Evolutionary conservation across 768 basidiomycete genomes (phyloP).

Genomic region (Gloeophyllum trabeum): DNA sequence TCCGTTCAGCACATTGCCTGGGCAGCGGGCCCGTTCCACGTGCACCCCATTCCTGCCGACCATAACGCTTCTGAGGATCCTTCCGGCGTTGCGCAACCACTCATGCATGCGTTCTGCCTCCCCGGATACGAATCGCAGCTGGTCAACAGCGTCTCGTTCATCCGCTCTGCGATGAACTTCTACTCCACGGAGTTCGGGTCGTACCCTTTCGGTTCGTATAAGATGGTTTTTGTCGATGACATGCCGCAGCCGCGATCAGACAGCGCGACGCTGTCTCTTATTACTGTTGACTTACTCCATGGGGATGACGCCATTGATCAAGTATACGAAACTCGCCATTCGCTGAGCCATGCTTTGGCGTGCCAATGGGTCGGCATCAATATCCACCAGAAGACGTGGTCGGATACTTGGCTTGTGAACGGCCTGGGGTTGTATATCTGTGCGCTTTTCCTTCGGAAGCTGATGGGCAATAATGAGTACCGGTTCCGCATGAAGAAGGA

Average conservation of each 20-base stretch:
- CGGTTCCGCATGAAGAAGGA: conserved; percentile 92
- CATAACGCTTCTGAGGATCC: conserved; percentile 48
- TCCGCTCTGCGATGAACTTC: conserved; percentile 87
- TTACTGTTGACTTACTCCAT: conserved; percentile 74
- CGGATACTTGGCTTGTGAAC: conserved; percentile 95
- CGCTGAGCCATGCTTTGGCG: conserved; percentile 79
- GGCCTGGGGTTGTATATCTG: conserved; percentile 88
- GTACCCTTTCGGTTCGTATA: conserved; percentile 93
- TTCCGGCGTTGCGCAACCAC: conserved; percentile 49
- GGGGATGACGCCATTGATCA: conserved; percentile 88
- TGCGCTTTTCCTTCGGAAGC: conserved; percentile 73
- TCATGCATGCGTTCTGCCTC: conserved; percentile 87
- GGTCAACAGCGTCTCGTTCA: conserved; percentile 54
- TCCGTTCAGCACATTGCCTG: conserved; percentile 96
- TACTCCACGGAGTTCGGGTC: conserved; percentile 88
- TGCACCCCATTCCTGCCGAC: conserved; percentile 58
- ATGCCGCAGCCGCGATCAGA: conserved; percentile 75
- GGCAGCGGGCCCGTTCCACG: conserved; percentile 90
- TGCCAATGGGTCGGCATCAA: conserved; percentile 97
- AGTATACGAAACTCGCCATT: conserved; percentile 81
- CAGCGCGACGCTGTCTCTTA: conserved; percentile 71
- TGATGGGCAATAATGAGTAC: conserved; percentile 95
- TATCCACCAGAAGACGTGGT: conserved; percentile 86
- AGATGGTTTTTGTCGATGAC: conserved; percentile 89
- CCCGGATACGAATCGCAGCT: conserved; percentile 78